phyloP scores from a whole-genome alignment of 2,329 filamentous ascomycete genomes.

The Penicillium sp. region DNA sequence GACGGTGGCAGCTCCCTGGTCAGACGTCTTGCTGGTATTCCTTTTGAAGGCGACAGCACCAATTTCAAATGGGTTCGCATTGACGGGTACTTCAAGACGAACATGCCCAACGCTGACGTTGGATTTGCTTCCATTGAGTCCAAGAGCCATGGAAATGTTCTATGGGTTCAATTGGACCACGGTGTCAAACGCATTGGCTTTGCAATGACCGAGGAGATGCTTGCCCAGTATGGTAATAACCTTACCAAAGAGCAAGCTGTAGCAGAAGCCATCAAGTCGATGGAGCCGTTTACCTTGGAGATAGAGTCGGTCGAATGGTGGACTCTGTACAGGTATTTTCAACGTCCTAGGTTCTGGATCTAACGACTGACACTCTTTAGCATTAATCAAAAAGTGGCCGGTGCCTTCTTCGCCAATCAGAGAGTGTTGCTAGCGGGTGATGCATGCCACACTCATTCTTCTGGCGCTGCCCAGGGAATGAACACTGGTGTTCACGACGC shows the following conservation, averaged over 20 bases:
- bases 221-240: constrained; percentile 16
- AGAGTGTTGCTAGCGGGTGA: constrained; percentile 49
- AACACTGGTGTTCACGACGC: constrained; percentile 58
- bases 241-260: constrained; percentile 25
- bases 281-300: constrained; percentile 26
- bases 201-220: constrained; percentile 23
- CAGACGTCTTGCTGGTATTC: constrained; percentile 44
- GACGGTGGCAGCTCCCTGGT: constrained; percentile 55
- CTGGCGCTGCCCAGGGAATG: constrained; percentile 59
- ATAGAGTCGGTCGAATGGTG: constrained; percentile 38
- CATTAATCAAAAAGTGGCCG: constrained; percentile 46
- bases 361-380: neutral
- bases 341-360: neutral
- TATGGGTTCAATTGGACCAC: constrained; percentile 36
- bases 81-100: constrained; percentile 31
- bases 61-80: constrained; percentile 32
- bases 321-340: constrained; percentile 17
- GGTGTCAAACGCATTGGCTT: constrained; percentile 27
- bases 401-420: constrained; percentile 43
- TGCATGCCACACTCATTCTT: constrained; percentile 58
- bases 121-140: constrained; percentile 21
- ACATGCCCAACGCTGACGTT: constrained; percentile 29
- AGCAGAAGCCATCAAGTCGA: constrained; percentile 24
- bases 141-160: constrained; percentile 33
- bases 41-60: constrained; percentile 45